Conservation (phyloP, 1,284 basidiomycete species). For the Naganishia liquefaciens region DNA sequence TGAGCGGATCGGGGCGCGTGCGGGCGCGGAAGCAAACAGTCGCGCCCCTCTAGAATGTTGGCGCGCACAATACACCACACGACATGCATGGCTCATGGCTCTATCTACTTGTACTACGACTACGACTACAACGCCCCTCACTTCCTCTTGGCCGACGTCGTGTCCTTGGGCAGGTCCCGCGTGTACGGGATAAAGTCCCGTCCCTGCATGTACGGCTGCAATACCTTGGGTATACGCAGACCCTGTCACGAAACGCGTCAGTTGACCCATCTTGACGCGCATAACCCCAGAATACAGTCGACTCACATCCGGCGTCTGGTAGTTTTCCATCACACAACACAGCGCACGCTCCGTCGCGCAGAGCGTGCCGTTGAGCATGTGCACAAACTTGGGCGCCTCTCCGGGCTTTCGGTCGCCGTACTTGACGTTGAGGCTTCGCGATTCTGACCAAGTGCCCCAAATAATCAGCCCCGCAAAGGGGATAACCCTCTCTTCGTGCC, state of each 20-base stretch:
- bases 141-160: constrained; percentile 42
- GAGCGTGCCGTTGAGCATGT: constrained; percentile 97
- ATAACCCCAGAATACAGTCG: too few relatives aligned
- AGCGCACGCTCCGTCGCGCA: constrained; percentile 95
- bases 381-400: constrained; percentile 84
- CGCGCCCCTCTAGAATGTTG: neutral
- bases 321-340: constrained; percentile 98
- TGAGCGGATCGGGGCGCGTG: neutral
- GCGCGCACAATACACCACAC: neutral
- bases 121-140: constrained; percentile 5
- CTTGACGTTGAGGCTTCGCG: constrained; percentile 81
- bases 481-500: neutral
- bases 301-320: constrained; percentile 87
- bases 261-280: neutral
- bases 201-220: constrained; percentile 94
- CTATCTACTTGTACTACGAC: too few relatives aligned
- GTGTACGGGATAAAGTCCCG: constrained; percentile 83
- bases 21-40: neutral
- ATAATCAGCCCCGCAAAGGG: neutral
- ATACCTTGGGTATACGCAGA: constrained; percentile 79
- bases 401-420: constrained; percentile 86
- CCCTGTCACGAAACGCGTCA: constrained; percentile 60
- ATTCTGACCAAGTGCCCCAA: constrained; percentile 61
- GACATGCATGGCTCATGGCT: too few relatives aligned
- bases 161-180: constrained; percentile 49